Base-by-base conservation (phyloP, 257 asterid species). In the Capsicum rhomboideum region DNA sequence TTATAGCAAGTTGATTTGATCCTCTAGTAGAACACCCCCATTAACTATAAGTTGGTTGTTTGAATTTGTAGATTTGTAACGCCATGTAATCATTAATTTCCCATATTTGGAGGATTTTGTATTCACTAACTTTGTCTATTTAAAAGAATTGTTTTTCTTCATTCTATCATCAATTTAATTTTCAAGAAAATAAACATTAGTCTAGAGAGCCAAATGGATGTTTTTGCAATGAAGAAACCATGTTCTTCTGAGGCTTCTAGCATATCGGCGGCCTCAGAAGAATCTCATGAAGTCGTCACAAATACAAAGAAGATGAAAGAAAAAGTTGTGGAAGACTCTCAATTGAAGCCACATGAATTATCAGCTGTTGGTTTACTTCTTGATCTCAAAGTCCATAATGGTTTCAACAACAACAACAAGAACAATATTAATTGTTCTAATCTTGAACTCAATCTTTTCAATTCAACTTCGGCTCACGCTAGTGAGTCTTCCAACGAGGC, bases 241-340 rank as follows among this genome's bases (percentile, higher is more conserved):
- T 88, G 85, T 68, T 90, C 78, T 82, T 88, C 96, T 20, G 88
- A 88, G 20, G 91, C 88, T 42, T 93, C 93, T 8, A 85, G 91
- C 64, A 84, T 88, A 26, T 91, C 94, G 0, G 90, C 85, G 66
- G 82, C 94, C 1, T 92, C 90, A 16, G 85, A 90, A 34, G 91
- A 88, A 68, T 68, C 78, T 34, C 52, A 37, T 34, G 28, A 68
- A 80, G 50, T 86, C 42, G 82, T 49, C 34, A n/a, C 61, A 10
- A 56, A 23, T 81, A 79, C 9, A 11, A 77, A 50, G 26, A 54
- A 84, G 12, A 1, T 71, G 85, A 88, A 44, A 78, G 88, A 74
- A 72, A 79, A 82, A n/a, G 11, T 50, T 20, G 46, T 21, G 3
- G 89, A 83, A 21, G 88, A 79, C 52, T 84, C 85, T 37, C 79